A percentile compares a stretch with the other conserved stretches of the same genome.
phyloP scores from a whole-genome alignment of 2,329 filamentous ascomycete species.

The Cercospora citrullina region DNA sequence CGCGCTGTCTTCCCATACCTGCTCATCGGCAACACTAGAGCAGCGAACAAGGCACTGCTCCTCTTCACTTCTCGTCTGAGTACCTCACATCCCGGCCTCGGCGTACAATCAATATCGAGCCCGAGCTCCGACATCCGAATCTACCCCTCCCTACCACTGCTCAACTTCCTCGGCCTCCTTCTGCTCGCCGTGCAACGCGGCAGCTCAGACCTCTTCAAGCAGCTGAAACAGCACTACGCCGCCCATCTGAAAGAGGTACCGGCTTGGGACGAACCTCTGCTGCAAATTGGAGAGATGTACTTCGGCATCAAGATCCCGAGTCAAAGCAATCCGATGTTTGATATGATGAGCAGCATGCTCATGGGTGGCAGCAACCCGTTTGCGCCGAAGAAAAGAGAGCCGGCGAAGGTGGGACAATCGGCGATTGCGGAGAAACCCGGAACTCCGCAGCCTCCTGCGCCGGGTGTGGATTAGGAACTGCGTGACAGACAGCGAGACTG shows the following conservation, averaged over 20 bases:
- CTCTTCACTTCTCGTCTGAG: slow-evolving; percentile 70
- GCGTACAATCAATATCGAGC: slow-evolving; percentile 77
- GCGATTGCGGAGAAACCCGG: slow-evolving; percentile 34
- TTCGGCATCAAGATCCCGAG: slow-evolving; percentile 86
- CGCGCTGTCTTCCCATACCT: slow-evolving; percentile 90
- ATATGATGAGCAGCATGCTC: slow-evolving; percentile 97
- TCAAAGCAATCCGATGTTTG: slow-evolving; percentile 88
- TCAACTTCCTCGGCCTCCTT: slow-evolving; percentile 89
- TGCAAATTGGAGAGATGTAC: slow-evolving; percentile 93
- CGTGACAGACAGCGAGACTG: neutral
- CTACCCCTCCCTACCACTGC: slow-evolving; percentile 86
- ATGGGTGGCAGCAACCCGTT: slow-evolving; percentile 68
- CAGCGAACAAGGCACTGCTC: slow-evolving; percentile 78
- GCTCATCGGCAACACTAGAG: slow-evolving; percentile 83
- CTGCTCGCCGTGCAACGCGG: slow-evolving; percentile 81
- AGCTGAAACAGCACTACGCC: slow-evolving; percentile 79
- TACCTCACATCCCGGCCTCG: slow-evolving; percentile 61
- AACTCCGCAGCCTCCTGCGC: slow-evolving; percentile 37
- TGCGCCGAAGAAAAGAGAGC: slow-evolving; percentile 45
- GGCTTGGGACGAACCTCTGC: slow-evolving; percentile 73
- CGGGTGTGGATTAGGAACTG: slow-evolving; percentile 34
- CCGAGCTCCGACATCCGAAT: slow-evolving; percentile 69
- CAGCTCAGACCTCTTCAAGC: slow-evolving; percentile 73
- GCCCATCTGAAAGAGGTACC: slow-evolving; percentile 71
- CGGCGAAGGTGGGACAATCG: slow-evolving; percentile 51